A percentile compares a stretch with the other conserved stretches of the same genome.
phyloP scores from a whole-genome alignment of 2,329 filamentous ascomycete species.

The Grosmannia serpens region DNA sequence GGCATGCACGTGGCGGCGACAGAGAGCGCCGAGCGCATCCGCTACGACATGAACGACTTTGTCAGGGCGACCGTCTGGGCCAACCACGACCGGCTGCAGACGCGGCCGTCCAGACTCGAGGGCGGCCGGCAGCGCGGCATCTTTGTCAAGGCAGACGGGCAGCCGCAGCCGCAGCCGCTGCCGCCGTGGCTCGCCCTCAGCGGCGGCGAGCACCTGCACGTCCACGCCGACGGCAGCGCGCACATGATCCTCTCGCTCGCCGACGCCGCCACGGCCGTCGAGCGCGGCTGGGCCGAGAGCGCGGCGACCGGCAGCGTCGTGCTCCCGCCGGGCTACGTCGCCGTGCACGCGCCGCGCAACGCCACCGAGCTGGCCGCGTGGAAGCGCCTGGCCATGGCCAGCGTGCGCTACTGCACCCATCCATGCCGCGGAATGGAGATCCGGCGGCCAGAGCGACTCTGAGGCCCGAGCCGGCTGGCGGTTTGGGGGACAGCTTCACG shows the following conservation, averaged over 20 bases:
- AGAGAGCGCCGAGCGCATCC: background rate
- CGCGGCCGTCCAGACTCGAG: conserved; percentile 19
- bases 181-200: conserved; percentile 11
- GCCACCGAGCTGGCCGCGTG: conserved; percentile 23
- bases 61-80: conserved; percentile 11
- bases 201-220: conserved; percentile 24
- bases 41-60: conserved; percentile 10
- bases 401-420: conserved; percentile 8
- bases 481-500: background rate
- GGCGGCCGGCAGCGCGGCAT: conserved; percentile 19
- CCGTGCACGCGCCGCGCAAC: conserved; percentile 28
- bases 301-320: conserved; percentile 10
- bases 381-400: conserved; percentile 16
- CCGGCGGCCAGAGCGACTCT: conserved; percentile 5
- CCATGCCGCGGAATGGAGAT: conserved; percentile 2
- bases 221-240: conserved; percentile 26
- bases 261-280: conserved; percentile 25
- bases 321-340: conserved; percentile 17
- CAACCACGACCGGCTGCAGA: conserved; percentile 19
- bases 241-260: conserved; percentile 25
- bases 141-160: conserved; percentile 11
- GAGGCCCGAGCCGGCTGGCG: background rate
- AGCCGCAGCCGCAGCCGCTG: background rate
- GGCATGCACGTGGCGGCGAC: background rate
- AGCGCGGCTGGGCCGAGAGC: conserved; percentile 27